A percentile compares a stretch with the other conserved stretches of the same genome.
Conservation (phyloP, 345 rosid genomes). For the Ailanthus altissimus region DNA sequence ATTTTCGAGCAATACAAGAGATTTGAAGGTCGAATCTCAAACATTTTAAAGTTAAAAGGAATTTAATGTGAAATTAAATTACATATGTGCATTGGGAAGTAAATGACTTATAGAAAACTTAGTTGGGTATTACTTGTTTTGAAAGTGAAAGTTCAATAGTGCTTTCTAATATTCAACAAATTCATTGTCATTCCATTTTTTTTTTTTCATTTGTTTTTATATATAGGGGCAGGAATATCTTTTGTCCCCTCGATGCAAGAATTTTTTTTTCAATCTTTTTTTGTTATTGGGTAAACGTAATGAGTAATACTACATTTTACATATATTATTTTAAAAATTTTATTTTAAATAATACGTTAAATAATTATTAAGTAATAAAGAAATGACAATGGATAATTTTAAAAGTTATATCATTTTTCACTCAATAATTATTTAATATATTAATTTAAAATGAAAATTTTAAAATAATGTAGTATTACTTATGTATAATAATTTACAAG, state of each 20-base stretch:
- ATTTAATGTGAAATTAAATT: background rate
- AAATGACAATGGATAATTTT: too few species aligned
- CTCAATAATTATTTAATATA: too few species aligned
- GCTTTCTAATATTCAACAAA: slow-evolving; percentile 13
- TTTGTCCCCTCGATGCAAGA: slow-evolving; percentile 7
- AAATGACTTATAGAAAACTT: background rate
- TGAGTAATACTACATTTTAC: too few species aligned
- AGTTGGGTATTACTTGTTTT: background rate
- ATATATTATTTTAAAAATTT: too few species aligned
- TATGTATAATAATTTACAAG: too few species aligned
- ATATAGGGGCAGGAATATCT: slow-evolving; percentile 16
- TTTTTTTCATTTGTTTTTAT: slow-evolving; percentile 3
- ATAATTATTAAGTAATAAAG: too few species aligned
- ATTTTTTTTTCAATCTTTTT: background rate
- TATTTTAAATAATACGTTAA: too few species aligned
- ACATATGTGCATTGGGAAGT: background rate
- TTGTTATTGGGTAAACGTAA: background rate
- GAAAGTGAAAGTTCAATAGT: slow-evolving; percentile 12
- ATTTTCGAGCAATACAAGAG: too few species aligned
- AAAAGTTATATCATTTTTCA: too few species aligned
- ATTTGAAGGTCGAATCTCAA: background rate
- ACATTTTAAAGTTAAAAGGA: too few species aligned
- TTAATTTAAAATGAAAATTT: too few species aligned
- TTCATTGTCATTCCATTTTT: background rate
- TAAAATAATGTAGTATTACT: too few species aligned